Conservation (phyloP, 2,329 filamentous ascomycete species). For the Ophiocordyceps camponoti-saundersi region DNA sequence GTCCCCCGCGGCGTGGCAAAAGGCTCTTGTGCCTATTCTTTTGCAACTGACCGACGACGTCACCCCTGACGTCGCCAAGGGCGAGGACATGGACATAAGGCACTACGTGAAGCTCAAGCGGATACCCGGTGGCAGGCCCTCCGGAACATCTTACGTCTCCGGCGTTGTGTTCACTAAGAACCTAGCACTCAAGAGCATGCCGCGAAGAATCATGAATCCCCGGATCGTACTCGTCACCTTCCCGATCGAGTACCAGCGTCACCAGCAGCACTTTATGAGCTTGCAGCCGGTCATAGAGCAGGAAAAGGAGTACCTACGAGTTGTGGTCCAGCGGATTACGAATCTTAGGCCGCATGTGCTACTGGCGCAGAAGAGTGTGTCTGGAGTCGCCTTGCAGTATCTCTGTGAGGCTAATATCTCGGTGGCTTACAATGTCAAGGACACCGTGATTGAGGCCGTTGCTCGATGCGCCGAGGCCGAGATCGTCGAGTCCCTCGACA, state of each 20-base stretch:
- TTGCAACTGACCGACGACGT: constrained; percentile 87
- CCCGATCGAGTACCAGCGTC: constrained; percentile 85
- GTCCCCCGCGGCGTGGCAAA: constrained; percentile 68
- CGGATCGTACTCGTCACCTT: constrained; percentile 89
- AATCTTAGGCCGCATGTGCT: constrained; percentile 72
- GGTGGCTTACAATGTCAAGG: constrained; percentile 92
- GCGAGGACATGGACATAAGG: constrained; percentile 91
- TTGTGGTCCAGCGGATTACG: constrained; percentile 81
- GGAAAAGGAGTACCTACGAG: constrained; percentile 82
- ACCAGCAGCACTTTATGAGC: constrained; percentile 87
- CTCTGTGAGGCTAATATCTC: constrained; percentile 79
- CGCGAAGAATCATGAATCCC: constrained; percentile 65
- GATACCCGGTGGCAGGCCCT: constrained; percentile 75
- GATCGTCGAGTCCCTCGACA: constrained; percentile 89
- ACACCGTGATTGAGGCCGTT: constrained; percentile 87
- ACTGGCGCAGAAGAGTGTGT: constrained; percentile 84
- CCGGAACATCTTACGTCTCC: constrained; percentile 90
- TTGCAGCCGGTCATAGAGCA: constrained; percentile 92
- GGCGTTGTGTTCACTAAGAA: constrained; percentile 98
- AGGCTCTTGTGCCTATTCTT: constrained; percentile 75
- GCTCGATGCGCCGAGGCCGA: constrained; percentile 81
- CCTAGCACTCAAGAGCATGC: constrained; percentile 90
- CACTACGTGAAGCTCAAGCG: constrained; percentile 98
- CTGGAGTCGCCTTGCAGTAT: constrained; percentile 76
- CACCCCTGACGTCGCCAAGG: constrained; percentile 74